Evolutionary conservation across 257 asterid species (phyloP).

Genomic region (Solanum dulcamara): DNA sequence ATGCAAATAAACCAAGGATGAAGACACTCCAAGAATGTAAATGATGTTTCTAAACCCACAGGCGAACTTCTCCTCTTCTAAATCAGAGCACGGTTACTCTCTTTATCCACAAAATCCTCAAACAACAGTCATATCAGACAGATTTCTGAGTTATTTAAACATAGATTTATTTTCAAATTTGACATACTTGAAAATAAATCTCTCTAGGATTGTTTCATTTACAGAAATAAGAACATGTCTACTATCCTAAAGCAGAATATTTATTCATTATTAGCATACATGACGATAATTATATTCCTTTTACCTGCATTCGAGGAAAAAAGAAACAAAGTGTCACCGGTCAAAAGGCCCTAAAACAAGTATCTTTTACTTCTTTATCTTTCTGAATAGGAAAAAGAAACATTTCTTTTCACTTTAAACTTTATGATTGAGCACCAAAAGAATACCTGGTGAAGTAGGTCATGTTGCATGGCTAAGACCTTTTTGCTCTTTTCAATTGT

Average conservation of each 20-base stretch:
- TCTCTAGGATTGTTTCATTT: not conserved
- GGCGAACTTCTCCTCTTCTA: not conserved
- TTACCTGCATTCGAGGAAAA: not conserved
- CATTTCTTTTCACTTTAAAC: not conserved
- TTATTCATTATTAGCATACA: not conserved
- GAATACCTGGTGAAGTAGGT: constrained; percentile 69
- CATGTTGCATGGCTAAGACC: constrained; percentile 61
- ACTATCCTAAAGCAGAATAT: not conserved
- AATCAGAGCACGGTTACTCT: not conserved
- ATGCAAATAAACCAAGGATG: not conserved
- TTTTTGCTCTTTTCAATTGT: constrained; percentile 73
- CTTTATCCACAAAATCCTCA: not conserved
- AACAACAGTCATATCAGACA: not conserved
- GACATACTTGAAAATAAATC: not conserved
- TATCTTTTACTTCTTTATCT: not conserved
- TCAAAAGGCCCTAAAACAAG: not conserved
- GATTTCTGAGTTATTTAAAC: not conserved
- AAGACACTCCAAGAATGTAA: not conserved
- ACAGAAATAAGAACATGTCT: not conserved
- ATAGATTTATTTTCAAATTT: not conserved
- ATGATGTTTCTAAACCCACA: not conserved
- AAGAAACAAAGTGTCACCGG: not conserved
- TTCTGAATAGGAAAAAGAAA: not conserved
- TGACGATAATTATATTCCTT: not conserved
- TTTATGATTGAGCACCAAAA: not conserved